These are phyloP conservation scores for Fraxinus latifolia DNA, from an alignment of 305 asterid genomes.

Conservation along the genomic window DNA sequence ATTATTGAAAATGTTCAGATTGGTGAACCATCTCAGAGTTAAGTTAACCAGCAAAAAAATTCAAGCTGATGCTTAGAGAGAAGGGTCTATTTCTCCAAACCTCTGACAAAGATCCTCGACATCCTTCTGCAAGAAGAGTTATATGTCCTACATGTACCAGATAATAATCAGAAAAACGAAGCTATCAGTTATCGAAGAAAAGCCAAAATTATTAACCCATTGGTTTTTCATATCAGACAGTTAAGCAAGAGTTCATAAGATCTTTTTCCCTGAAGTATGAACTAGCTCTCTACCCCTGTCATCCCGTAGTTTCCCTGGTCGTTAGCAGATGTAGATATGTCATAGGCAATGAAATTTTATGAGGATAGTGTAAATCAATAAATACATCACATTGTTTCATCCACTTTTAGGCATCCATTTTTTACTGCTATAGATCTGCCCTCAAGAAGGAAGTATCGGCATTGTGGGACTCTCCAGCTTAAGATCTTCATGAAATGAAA, in stretches of 20 bases:
- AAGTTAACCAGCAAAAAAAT: slow-evolving; percentile 19
- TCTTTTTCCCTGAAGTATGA: not conserved
- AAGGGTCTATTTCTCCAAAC: slow-evolving; percentile 36
- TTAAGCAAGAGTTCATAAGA: slow-evolving; percentile 17
- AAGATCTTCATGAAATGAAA: slow-evolving; percentile 11
- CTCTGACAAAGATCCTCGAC: slow-evolving; percentile 98
- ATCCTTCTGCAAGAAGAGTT: slow-evolving; percentile 91
- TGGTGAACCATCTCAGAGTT: slow-evolving; percentile 10
- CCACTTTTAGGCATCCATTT: not conserved
- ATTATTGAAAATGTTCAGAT: slow-evolving; percentile 15
- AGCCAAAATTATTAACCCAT: slow-evolving; percentile 9
- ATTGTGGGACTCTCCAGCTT: not conserved
- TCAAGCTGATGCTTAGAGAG: slow-evolving; percentile 8
- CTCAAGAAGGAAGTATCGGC: not conserved
- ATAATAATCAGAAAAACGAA: slow-evolving; percentile 17
- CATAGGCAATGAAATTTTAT: not conserved
- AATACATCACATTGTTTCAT: not conserved
- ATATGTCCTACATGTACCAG: slow-evolving; percentile 57
- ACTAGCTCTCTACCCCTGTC: not conserved
- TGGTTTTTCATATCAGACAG: not conserved
- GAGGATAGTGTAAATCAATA: not conserved
- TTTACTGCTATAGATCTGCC: not conserved
- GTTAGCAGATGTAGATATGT: not conserved
- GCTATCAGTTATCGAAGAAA: slow-evolving; percentile 1
- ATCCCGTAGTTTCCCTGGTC: not conserved